Evolutionary conservation across 176 grass and related monocot species (phyloP).

Genomic region (Saccharum spontaneum): DNA sequence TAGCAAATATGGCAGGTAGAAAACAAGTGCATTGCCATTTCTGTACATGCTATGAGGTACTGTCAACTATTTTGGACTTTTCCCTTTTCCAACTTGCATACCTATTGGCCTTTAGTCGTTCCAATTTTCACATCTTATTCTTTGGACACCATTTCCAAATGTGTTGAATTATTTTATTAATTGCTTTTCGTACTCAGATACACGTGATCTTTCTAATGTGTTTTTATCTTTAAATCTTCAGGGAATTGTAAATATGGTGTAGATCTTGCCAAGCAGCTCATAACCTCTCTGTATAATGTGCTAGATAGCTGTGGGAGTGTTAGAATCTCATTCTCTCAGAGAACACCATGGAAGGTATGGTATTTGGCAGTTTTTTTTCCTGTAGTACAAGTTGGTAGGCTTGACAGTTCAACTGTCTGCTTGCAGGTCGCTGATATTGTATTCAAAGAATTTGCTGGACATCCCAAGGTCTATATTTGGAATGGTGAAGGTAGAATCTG

Average conservation of each 20-base stretch:
- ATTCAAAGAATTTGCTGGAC: constrained; percentile 58
- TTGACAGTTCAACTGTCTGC: constrained; percentile 25
- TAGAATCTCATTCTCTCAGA: constrained; percentile 83
- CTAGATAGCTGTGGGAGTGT: constrained; percentile 80
- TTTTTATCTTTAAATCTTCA: constrained; percentile 32
- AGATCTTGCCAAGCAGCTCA: constrained; percentile 70
- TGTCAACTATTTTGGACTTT: constrained; percentile 3
- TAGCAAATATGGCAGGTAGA: background rate
- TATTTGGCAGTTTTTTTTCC: background rate
- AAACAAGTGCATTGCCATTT: background rate
- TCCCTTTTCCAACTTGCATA: background rate
- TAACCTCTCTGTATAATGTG: constrained; percentile 66
- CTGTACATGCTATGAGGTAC: background rate
- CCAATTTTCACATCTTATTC: constrained; percentile 19
- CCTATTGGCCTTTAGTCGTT: background rate
- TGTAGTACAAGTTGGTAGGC: background rate
- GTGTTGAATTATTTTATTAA: background rate
- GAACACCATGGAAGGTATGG: constrained; percentile 82
- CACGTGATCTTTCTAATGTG: constrained; percentile 24
- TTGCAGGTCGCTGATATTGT: constrained; percentile 67
- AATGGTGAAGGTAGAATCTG: constrained; percentile 71
- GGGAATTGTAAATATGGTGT: constrained; percentile 88
- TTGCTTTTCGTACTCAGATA: constrained; percentile 14
- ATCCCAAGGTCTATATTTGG: constrained; percentile 88
- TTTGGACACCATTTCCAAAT: constrained; percentile 4